A percentile compares a stretch with the other conserved stretches of the same genome.
Evolutionary conservation across 108 stramenopile species (phyloP).

Genomic region (Nannochloropsis granulata): DNA sequence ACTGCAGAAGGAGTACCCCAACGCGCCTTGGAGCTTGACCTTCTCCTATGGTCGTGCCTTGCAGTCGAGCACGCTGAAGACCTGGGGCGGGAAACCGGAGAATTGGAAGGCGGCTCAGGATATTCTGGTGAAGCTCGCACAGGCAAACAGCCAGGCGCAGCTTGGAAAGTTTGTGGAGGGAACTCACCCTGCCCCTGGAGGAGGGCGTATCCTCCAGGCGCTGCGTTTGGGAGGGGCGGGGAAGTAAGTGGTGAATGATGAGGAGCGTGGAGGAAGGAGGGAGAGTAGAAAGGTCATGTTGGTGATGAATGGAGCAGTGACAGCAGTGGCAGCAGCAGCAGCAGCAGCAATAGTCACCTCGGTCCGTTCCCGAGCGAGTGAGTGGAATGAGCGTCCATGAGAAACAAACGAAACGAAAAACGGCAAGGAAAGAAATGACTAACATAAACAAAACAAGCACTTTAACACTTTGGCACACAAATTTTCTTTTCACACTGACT

Average conservation of each 20-base stretch:
- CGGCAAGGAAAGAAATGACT: too few relatives aligned
- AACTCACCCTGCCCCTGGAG: not conserved
- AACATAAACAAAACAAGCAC: too few relatives aligned
- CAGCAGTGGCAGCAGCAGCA: too few relatives aligned
- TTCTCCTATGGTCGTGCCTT: constrained; percentile 66
- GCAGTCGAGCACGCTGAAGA: constrained; percentile 51
- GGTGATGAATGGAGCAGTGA: too few relatives aligned
- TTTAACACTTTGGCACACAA: too few relatives aligned
- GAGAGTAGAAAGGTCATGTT: too few relatives aligned
- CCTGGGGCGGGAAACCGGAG: constrained; percentile 47
- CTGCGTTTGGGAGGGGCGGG: constrained; percentile 2
- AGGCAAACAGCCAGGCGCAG: constrained; percentile 3
- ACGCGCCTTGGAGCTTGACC: constrained; percentile 41
- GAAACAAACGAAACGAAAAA: too few relatives aligned
- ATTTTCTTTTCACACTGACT: too few relatives aligned
- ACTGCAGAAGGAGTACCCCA: constrained; percentile 49
- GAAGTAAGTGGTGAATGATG: not conserved
- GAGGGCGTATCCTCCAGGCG: not conserved
- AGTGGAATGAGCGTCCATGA: too few relatives aligned
- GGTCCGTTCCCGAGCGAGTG: too few relatives aligned
- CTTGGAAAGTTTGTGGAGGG: not conserved
- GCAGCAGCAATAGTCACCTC: too few relatives aligned
- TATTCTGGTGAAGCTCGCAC: constrained; percentile 1
- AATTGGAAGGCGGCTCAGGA: constrained; percentile 36
- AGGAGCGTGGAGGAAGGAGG: too few relatives aligned